A percentile compares a stretch with the other conserved stretches of the same genome.
Conservation (phyloP, 345 rosid genomes). For the Eucalyptus regnans region DNA sequence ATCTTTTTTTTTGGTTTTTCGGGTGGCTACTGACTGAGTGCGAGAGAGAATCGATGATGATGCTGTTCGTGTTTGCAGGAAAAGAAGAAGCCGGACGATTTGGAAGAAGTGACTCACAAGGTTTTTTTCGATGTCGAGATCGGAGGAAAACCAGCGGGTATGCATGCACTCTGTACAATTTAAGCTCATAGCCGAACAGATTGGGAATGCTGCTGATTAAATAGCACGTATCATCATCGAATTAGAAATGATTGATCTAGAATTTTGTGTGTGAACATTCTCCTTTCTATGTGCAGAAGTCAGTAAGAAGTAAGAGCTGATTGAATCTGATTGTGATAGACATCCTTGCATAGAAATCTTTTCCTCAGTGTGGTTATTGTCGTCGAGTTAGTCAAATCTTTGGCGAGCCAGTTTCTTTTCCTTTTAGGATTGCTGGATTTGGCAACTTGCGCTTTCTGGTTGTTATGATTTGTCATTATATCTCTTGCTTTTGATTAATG, state of each 20-base stretch:
- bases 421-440: neutral
- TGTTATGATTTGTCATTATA: neutral
- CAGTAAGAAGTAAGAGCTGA: neutral
- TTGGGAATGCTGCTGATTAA: neutral
- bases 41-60: neutral
- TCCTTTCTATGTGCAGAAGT: neutral
- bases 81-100: constrained; percentile 33
- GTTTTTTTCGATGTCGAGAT: constrained; percentile 89
- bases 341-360: neutral
- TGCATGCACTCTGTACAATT: neutral
- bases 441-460: neutral
- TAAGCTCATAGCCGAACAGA: neutral
- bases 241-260: neutral
- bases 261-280: neutral
- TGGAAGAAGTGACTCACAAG: constrained; percentile 63
- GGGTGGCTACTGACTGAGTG: neutral
- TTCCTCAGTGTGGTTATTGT: neutral
- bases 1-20: neutral
- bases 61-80: neutral
- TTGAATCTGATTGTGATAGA: neutral
- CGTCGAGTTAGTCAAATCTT: neutral
- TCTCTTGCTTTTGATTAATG: neutral
- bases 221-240: neutral
- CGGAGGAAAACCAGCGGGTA: constrained; percentile 79
- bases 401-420: neutral